Evolutionary conservation across 2,329 filamentous ascomycete genomes (phyloP), one percentile per base, ranked within the genome.

Genomic region (Myriangium duriaei): DNA sequence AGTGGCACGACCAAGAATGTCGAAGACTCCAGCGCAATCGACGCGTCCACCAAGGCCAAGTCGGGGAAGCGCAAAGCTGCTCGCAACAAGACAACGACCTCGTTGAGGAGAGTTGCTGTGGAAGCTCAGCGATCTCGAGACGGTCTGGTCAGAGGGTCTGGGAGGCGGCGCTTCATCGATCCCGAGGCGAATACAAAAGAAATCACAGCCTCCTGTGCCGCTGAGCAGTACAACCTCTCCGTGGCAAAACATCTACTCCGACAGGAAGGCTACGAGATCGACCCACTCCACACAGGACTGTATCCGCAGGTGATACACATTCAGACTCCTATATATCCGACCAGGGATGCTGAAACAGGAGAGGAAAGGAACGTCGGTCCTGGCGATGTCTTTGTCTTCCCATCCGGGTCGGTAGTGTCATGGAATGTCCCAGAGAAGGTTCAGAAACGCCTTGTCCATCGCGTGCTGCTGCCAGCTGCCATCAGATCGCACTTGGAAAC

Each of bases 331-430:
- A 60, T 61, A 33, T 50, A 55, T 35, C 49, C 57, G 5, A 49
- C 53, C 12, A 55, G 57, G 41, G 52, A 59, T 39, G 32, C 69
- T 10, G 68, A 44, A 59, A 64, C 34, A 57, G 65, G 62, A 39
- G 65, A 67, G 52, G 49, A 50, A 14, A 45, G 39, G 17, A 34
- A 41, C 12, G 45, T 48, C 34, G 53, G 48, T 4, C 44, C 45
- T 5, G 87, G 86, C 21, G 91, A 98, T 60, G 76, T 96, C 35
- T 96, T 96, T 54, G 79, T 98, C 40, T 98, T 98, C 48, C 86
- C 88, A 6, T 94, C 87, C 0, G 91, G 91, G 9, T 93, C 87
- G 10, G 72, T 96, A 5, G 91, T 96, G 4, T 80, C 84, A 15
- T 98, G 91, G 91, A 82, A 83, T 4, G 68, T 95, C 1, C 79